These are phyloP conservation scores for Ceratocystis diversiconidia DNA, from an alignment of 2,329 filamentous ascomycete genomes.

Conservation along the genomic window DNA sequence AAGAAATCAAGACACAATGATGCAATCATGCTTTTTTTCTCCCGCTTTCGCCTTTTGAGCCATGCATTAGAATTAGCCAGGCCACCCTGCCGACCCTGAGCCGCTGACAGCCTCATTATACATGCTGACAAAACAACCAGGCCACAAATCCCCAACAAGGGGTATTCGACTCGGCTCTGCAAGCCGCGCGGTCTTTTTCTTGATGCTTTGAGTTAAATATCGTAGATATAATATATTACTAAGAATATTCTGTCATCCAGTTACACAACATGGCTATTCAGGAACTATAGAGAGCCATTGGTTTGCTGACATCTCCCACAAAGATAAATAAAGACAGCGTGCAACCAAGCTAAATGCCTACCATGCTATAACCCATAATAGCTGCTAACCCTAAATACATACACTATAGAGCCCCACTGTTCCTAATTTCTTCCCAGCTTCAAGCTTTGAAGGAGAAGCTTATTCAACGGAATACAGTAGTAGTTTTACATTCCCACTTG, in stretches of 20 bases:
- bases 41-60: not conserved
- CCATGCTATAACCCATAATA: not conserved
- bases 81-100: not conserved
- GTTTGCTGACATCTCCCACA: not conserved
- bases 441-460: no score
- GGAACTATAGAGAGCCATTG: not conserved
- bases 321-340: not conserved
- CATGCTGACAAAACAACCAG: constrained; percentile 1
- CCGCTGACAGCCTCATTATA: constrained; percentile 1
- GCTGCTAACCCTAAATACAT: not conserved
- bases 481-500: not conserved
- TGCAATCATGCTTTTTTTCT: not conserved
- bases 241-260: not conserved
- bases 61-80: not conserved
- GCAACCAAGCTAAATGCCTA: not conserved
- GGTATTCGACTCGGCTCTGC: not conserved
- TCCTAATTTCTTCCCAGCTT: not conserved
- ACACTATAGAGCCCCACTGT: not conserved
- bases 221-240: not conserved
- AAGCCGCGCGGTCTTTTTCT: not conserved
- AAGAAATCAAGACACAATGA: no score
- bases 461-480: no score
- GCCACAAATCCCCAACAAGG: not conserved
- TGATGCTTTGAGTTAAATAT: not conserved
- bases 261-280: not conserved